Percentiles rank a stretch among this genome's conserved stretches.
Evolutionary conservation across 352 stramenopile genomes (phyloP).

Genomic region (Pythium dissotocum): DNA sequence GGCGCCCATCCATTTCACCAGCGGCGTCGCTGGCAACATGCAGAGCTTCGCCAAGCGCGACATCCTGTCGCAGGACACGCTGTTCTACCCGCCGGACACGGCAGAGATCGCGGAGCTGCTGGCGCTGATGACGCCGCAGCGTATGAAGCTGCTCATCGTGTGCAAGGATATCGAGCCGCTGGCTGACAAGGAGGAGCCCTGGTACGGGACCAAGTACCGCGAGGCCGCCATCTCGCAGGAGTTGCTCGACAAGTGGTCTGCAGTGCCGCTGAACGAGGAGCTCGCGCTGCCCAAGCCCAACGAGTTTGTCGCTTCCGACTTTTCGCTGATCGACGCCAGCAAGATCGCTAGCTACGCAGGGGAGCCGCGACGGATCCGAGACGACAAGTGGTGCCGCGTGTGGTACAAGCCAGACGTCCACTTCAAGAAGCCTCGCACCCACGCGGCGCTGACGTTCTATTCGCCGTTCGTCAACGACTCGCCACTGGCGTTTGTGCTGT

Average conservation of each 20-base stretch:
- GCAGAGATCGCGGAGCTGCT: slow-evolving; percentile 25
- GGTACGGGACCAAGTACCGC: slow-evolving; percentile 47
- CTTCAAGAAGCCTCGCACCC: slow-evolving; percentile 67
- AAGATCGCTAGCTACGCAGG: slow-evolving; percentile 13
- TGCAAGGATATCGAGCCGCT: slow-evolving; percentile 34
- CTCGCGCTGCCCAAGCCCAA: slow-evolving; percentile 43
- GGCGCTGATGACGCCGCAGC: slow-evolving; percentile 37
- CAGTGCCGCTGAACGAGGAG: slow-evolving; percentile 33
- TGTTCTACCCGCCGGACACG: slow-evolving; percentile 31
- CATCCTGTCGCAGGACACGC: slow-evolving; percentile 26
- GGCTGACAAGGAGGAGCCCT: slow-evolving; percentile 39
- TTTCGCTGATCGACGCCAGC: slow-evolving; percentile 34
- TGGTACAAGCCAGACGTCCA: slow-evolving; percentile 68
- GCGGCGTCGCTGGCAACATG: slow-evolving; percentile 30
- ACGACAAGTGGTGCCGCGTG: slow-evolving; percentile 27
- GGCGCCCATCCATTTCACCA: slow-evolving; percentile 30
- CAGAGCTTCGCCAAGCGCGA: slow-evolving; percentile 23
- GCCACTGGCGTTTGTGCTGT: slow-evolving; percentile 36
- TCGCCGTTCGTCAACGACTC: slow-evolving; percentile 34
- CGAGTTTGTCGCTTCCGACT: slow-evolving; percentile 29
- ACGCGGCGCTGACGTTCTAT: slow-evolving; percentile 50
- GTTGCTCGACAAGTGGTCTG: slow-evolving; percentile 31
- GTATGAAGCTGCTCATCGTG: slow-evolving; percentile 41
- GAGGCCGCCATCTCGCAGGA: slow-evolving; percentile 31
- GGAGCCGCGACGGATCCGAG: slow-evolving; percentile 19